Evolutionary conservation across 2,329 filamentous ascomycete species (phyloP).

Genomic region (Trichophyton equinum): DNA sequence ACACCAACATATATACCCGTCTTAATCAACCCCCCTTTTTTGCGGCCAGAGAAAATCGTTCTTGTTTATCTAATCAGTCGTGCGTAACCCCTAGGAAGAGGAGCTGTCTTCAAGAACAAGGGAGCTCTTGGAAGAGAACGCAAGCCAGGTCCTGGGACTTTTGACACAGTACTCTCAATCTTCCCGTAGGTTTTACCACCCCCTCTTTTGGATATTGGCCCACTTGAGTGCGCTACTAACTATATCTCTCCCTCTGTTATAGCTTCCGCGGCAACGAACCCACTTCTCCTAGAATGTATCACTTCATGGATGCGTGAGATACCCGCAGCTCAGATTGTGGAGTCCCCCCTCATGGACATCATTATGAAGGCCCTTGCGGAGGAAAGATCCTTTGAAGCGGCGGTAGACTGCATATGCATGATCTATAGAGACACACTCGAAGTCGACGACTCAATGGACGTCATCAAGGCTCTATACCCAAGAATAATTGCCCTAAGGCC

Average conservation of each 20-base stretch:
- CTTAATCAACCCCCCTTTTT: background rate
- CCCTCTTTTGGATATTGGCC: background rate
- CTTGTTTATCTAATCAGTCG: slow-evolving; percentile 37
- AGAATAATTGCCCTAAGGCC: slow-evolving; percentile 63
- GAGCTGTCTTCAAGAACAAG: slow-evolving; percentile 74
- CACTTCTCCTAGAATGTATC: slow-evolving; percentile 85
- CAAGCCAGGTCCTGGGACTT: slow-evolving; percentile 71
- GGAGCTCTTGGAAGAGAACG: slow-evolving; percentile 84
- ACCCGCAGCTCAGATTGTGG: slow-evolving; percentile 67
- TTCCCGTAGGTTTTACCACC: slow-evolving; percentile 48
- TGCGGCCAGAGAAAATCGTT: slow-evolving; percentile 13
- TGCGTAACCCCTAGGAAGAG: slow-evolving; percentile 63
- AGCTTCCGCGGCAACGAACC: slow-evolving; percentile 71
- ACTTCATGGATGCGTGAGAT: slow-evolving; percentile 95
- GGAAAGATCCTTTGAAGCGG: slow-evolving; percentile 70
- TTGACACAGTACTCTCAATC: slow-evolving; percentile 86
- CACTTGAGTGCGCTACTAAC: background rate
- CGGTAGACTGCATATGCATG: slow-evolving; percentile 82
- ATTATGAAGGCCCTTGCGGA: slow-evolving; percentile 61
- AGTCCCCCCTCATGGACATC: slow-evolving; percentile 70
- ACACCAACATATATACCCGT: slow-evolving; percentile 9
- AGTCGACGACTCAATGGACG: slow-evolving; percentile 74
- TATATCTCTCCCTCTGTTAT: background rate
- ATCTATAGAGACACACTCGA: slow-evolving; percentile 87
- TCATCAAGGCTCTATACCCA: slow-evolving; percentile 73